Evolutionary conservation across 2,329 filamentous ascomycete genomes (phyloP).

Genomic region (Tolypocladium tundrense): DNA sequence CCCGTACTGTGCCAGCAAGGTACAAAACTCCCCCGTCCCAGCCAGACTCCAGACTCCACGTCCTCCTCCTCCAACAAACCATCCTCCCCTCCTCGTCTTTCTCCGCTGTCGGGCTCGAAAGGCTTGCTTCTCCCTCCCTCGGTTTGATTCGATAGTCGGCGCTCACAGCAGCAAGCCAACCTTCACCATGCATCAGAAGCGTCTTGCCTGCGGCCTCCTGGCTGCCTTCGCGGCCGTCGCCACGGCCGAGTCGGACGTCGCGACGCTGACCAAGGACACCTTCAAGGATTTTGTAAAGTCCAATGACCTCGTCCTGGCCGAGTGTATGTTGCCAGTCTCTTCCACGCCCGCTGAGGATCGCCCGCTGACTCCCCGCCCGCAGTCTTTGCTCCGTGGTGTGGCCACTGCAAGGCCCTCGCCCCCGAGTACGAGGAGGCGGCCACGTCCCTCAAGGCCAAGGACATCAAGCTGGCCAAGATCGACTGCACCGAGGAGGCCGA

Average conservation of each 20-base stretch:
- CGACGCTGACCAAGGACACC: conserved; percentile 72
- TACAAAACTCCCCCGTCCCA: conserved; percentile 24
- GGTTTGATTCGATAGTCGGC: neutral
- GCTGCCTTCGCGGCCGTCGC: conserved; percentile 46
- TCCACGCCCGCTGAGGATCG: neutral
- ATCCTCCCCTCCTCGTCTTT: neutral
- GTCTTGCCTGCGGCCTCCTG: conserved; percentile 42
- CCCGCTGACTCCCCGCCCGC: neutral
- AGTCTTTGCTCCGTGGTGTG: conserved; percentile 96
- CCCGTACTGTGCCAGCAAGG: conserved; percentile 2
- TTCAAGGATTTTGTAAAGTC: conserved; percentile 80
- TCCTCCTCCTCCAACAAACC: neutral
- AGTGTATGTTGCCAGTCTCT: conserved; percentile 57
- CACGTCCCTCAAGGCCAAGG: conserved; percentile 76
- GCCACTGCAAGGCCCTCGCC: conserved; percentile 96
- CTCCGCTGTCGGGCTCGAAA: neutral
- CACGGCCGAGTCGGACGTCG: conserved; percentile 68
- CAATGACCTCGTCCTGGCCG: conserved; percentile 83
- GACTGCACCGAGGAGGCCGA: conserved; percentile 94
- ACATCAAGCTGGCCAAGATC: conserved; percentile 75
- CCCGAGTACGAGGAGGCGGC: conserved; percentile 85
- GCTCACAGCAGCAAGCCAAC: conserved; percentile 7
- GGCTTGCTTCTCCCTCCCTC: neutral
- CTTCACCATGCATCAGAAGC: conserved; percentile 37
- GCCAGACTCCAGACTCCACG: conserved; percentile 1